Percentiles rank a stretch among this genome's conserved stretches.
Conservation (phyloP, 805 yeast genomes). For the Zygosaccharomyces rouxii region DNA sequence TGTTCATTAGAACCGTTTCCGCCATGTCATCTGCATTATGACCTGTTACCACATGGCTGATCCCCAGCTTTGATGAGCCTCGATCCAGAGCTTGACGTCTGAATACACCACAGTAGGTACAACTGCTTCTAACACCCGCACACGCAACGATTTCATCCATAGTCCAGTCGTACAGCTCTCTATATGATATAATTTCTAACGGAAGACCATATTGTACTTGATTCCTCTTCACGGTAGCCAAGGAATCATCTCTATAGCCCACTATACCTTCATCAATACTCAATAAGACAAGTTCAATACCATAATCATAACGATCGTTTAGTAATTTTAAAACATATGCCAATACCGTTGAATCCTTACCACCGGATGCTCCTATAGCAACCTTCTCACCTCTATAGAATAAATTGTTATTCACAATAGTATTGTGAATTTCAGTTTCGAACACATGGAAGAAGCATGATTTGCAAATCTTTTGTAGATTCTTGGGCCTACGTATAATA, state of each 20-base stretch:
- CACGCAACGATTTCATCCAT: constrained; percentile 97
- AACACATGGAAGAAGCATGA: constrained; percentile 85
- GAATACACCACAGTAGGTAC: constrained; percentile 97
- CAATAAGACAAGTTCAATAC: constrained; percentile 74
- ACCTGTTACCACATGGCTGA: constrained; percentile 92
- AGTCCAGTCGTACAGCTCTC: constrained; percentile 91
- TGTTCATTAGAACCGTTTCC: constrained; percentile 93
- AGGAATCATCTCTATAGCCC: constrained; percentile 94
- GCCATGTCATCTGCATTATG: constrained; percentile 99
- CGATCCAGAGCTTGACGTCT: constrained; percentile 95
- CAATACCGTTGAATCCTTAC: constrained; percentile 93
- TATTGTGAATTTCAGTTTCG: constrained; percentile 92
- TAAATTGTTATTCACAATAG: constrained; percentile 64
- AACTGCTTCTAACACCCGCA: constrained; percentile 88
- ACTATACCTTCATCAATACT: constrained; percentile 95
- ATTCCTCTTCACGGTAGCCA: constrained; percentile 94
- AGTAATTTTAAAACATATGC: constrained; percentile 83
- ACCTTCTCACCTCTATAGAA: constrained; percentile 80
- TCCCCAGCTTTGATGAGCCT: constrained; percentile 83
- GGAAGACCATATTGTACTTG: constrained; percentile 80
- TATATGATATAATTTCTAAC: constrained; percentile 75
- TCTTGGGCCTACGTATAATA: constrained; percentile 86
- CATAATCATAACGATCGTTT: constrained; percentile 85
- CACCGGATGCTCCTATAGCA: constrained; percentile 98
- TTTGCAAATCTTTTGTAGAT: constrained; percentile 83